phyloP scores from a whole-genome alignment of 345 rosid genomes.

The Mercurialis annua region DNA sequence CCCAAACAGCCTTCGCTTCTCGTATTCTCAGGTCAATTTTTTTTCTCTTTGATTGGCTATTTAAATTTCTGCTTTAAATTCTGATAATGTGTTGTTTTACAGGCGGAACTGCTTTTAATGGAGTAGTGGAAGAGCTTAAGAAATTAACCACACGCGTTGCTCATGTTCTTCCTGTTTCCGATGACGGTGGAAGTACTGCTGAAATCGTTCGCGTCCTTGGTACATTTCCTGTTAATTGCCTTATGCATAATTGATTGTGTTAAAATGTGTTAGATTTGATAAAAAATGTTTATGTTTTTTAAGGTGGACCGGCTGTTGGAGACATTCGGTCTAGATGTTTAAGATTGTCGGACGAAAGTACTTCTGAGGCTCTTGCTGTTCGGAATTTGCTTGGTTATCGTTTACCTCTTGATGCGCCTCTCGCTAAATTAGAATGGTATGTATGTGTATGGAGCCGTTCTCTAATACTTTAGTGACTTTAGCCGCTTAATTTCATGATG shows the following conservation, averaged over 20 bases:
- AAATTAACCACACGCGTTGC: slow-evolving; percentile 74
- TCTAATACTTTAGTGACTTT: too few species aligned
- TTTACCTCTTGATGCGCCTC: slow-evolving; percentile 50
- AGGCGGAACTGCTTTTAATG: slow-evolving; percentile 96
- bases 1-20: slow-evolving; percentile 63
- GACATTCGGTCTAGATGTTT: slow-evolving; percentile 93
- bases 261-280: not conserved
- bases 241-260: too few species aligned
- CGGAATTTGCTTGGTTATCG: slow-evolving; percentile 88
- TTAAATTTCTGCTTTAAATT: not conserved
- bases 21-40: slow-evolving; percentile 74
- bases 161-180: slow-evolving; percentile 93
- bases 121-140: slow-evolving; percentile 91
- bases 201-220: slow-evolving; percentile 97
- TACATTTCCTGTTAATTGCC: too few species aligned
- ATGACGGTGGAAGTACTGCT: slow-evolving; percentile 98
- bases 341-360: slow-evolving; percentile 83
- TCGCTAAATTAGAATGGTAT: slow-evolving; percentile 89
- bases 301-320: slow-evolving; percentile 98
- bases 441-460: not conserved
- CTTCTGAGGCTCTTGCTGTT: slow-evolving; percentile 87
- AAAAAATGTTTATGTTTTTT: not conserved
- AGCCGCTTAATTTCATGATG: not conserved
- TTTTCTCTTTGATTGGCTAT: not conserved
- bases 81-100: not conserved